These are phyloP conservation scores for Penicillium concentricum DNA, from an alignment of 2,329 filamentous ascomycete species.

Conservation along the genomic window DNA sequence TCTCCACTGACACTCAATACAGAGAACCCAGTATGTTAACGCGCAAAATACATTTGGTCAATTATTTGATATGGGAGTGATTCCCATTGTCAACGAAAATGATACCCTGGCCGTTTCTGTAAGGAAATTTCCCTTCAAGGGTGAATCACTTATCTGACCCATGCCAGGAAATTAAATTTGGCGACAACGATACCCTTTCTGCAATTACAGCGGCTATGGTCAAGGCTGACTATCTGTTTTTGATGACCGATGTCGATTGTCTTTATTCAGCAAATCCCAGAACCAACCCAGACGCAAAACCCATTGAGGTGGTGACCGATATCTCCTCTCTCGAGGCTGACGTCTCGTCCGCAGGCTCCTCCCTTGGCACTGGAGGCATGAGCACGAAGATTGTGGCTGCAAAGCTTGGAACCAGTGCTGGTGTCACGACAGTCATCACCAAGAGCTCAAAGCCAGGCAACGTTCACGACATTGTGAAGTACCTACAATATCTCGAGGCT, in stretches of 20 bases:
- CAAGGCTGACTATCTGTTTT: conserved; percentile 90
- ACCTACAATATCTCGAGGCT: conserved; percentile 66
- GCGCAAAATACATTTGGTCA: conserved; percentile 93
- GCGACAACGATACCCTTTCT: conserved; percentile 95
- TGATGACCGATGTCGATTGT: conserved; percentile 99
- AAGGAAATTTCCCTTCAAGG: conserved; percentile 20
- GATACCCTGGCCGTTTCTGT: conserved; percentile 88
- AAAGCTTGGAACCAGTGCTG: conserved; percentile 85
- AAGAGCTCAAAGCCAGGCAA: conserved; percentile 91
- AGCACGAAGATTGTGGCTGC: conserved; percentile 95
- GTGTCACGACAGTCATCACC: conserved; percentile 94
- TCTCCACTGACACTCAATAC: conserved; percentile 16
- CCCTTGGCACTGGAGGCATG: conserved; percentile 94
- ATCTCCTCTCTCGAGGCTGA: conserved; percentile 80
- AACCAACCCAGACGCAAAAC: conserved; percentile 75
- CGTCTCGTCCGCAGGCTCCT: conserved; percentile 84
- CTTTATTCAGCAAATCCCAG: conserved; percentile 95
- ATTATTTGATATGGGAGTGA: conserved; percentile 88
- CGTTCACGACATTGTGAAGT: conserved; percentile 79
- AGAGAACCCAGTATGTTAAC: conserved; percentile 91
- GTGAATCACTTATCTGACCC: background rate
- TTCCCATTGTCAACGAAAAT: conserved; percentile 98
- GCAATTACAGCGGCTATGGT: conserved; percentile 98
- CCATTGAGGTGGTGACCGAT: conserved; percentile 91
- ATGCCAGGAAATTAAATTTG: conserved; percentile 86